Base-by-base conservation (phyloP, 306 rosid genomes). In the Trifolium subterraneum region DNA sequence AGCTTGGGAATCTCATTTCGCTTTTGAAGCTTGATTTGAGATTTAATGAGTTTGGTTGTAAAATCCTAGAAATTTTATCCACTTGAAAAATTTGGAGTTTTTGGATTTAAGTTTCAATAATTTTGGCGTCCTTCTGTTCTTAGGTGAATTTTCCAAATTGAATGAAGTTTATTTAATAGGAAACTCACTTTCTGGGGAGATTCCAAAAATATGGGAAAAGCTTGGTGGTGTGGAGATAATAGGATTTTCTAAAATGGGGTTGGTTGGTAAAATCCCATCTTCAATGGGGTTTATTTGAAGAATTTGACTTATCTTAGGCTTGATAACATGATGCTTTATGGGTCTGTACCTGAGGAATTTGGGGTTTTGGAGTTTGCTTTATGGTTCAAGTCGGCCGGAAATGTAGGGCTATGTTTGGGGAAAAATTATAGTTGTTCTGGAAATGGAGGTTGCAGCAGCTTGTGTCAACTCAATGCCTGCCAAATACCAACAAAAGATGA, bases 11-110 rank as follows among this genome's bases (percentile, higher is more conserved):
- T 60, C 87, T 91, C 48, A 23, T 85, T 8, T 79, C 70, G 73
- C 87, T 93, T 44, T 18, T 93, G 71, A 89, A 93, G 88, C 85
- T 93, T 44, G 98, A 93, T 38, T 23, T 91, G 71, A 89, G 92
- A 71, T 80, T 45, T 48, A 91, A 93, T 33, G 27, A 41, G 16
- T 77, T 93, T 5, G 42, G 51, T 5, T 92, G 96, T 7, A 44
- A 76, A 74, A 84, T 93, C 64, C 97, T 93, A 2, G 91, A 85
- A 82, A 81, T 39, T 80, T 88, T 0, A 72, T 39, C 3, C 51
- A 65, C 42, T 35, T 88, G 74, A 50, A 76, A 60, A 78, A 72
- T 2, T 18, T 80, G 75, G 88, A 89, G 77, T 82, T 93, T 52
- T 31, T 93, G 72, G 98, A 93, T 74, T n/a, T 93, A 48, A 87